phyloP scores from a whole-genome alignment of 2,329 filamentous ascomycete genomes.

The Penicillium decumbens region DNA sequence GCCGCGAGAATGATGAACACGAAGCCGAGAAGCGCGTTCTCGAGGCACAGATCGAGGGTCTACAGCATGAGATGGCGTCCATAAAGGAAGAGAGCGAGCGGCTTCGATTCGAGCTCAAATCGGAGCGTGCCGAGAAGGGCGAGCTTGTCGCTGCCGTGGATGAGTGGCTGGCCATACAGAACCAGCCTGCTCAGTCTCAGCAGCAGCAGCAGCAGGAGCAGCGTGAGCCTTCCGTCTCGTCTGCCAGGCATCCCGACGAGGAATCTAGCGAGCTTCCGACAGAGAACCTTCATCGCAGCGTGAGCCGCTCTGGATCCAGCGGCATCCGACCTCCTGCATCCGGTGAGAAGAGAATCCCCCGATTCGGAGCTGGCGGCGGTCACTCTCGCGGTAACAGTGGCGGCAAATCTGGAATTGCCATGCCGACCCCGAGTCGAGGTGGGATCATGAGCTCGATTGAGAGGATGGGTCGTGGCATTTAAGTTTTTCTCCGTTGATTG shows the following conservation, averaged over 20 bases:
- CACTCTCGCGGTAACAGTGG: conserved; percentile 36
- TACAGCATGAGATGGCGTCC: conserved; percentile 66
- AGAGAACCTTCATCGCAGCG: conserved; percentile 23
- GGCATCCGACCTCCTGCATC: conserved; percentile 31
- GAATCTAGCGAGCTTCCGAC: conserved; percentile 13
- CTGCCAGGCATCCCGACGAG: conserved; percentile 13
- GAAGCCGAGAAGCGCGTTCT: conserved; percentile 65
- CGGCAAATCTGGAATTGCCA: conserved; percentile 35
- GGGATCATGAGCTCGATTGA: conserved; percentile 82
- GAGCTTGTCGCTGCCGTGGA: conserved; percentile 47
- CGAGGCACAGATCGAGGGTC: conserved; percentile 68
- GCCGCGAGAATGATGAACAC: conserved; percentile 54
- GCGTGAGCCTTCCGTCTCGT: conserved; percentile 19
- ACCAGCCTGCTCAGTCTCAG: conserved; percentile 14
- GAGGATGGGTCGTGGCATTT: conserved; percentile 64
- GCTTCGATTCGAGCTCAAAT: conserved; percentile 56
- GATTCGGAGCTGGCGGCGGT: conserved; percentile 29
- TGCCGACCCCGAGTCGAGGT: conserved; percentile 51
- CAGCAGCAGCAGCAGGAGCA: not conserved
- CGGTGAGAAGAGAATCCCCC: conserved; percentile 29
- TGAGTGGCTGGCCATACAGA: conserved; percentile 44
- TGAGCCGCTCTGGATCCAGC: conserved; percentile 28
- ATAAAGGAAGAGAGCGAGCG: conserved; percentile 65
- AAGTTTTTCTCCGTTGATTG: not conserved
- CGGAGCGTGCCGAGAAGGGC: conserved; percentile 49